Evolutionary conservation across 2,329 filamentous ascomycete genomes (phyloP).

Genomic region (Xenoacremonium recifei): DNA sequence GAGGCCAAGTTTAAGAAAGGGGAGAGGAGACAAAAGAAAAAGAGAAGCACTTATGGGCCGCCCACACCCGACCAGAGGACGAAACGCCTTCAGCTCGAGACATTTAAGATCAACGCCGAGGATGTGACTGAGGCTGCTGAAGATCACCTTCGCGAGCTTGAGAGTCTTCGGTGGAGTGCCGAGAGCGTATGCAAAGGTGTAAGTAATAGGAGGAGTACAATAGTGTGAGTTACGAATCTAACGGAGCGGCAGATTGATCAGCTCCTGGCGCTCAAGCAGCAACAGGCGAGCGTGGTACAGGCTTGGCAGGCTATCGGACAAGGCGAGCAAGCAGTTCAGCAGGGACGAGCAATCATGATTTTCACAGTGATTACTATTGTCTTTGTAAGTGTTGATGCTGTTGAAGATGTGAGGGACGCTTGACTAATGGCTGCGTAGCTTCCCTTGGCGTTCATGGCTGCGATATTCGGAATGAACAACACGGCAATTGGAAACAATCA

Average conservation of each 20-base stretch:
- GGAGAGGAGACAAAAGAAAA: neutral
- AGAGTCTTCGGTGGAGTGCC: slow-evolving; percentile 1
- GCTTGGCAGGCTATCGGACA: slow-evolving; percentile 25
- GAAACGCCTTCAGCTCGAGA: too few species aligned
- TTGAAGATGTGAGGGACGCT: neutral
- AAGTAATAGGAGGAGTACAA: neutral
- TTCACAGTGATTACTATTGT: slow-evolving; percentile 34
- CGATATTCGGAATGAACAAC: slow-evolving; percentile 32
- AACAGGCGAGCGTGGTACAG: slow-evolving; percentile 31
- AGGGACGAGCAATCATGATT: slow-evolving; percentile 31
- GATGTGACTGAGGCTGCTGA: slow-evolving; percentile 1
- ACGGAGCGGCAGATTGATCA: slow-evolving; percentile 16
- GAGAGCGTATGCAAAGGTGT: slow-evolving; percentile 3
- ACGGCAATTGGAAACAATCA: slow-evolving; percentile 4
- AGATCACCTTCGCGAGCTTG: slow-evolving; percentile 2
- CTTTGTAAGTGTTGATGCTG: slow-evolving; percentile 24
- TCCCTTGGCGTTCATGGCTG: slow-evolving; percentile 28
- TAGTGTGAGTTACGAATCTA: neutral
- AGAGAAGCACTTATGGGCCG: too few species aligned
- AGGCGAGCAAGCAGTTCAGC: slow-evolving; percentile 25
- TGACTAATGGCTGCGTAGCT: slow-evolving; percentile 13
- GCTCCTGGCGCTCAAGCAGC: slow-evolving; percentile 29
- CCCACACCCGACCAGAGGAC: too few species aligned
- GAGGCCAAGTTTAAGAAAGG: neutral
- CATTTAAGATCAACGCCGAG: slow-evolving; percentile 1